A percentile compares a stretch with the other conserved stretches of the same genome.
Evolutionary conservation across 768 basidiomycete species (phyloP).

Genomic region (Candolleomyces aberdarensis): DNA sequence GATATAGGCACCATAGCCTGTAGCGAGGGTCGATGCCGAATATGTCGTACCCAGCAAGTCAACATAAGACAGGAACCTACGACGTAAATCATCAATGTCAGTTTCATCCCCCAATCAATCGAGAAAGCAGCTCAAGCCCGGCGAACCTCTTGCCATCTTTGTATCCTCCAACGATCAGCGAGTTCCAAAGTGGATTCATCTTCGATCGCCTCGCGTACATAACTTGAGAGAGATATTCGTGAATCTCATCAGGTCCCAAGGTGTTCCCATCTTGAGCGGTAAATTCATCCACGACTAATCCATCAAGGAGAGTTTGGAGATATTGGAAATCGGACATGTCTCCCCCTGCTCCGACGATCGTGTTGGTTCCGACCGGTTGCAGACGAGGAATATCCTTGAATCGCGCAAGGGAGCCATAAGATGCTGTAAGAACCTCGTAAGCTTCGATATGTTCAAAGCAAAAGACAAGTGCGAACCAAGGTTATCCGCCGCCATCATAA

Average conservation of each 20-base stretch:
- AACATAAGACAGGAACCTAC: constrained; percentile 89
- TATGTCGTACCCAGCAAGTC: constrained; percentile 98
- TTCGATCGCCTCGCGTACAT: constrained; percentile 89
- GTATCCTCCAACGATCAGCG: constrained; percentile 87
- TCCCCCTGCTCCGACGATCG: constrained; percentile 88
- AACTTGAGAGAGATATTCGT: constrained; percentile 85
- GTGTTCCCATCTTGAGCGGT: constrained; percentile 79
- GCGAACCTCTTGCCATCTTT: constrained; percentile 77
- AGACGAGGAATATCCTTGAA: constrained; percentile 94
- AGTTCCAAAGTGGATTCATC: constrained; percentile 95
- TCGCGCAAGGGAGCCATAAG: constrained; percentile 94
- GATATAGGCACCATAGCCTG: constrained; percentile 91
- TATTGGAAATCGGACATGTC: constrained; percentile 99
- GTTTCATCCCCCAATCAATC: neutral
- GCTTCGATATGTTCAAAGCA: neutral
- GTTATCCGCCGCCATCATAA: constrained; percentile 98
- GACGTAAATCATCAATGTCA: neutral
- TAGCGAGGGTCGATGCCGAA: constrained; percentile 87
- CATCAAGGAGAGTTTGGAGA: constrained; percentile 77
- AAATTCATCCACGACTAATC: constrained; percentile 74
- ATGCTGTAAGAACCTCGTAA: constrained; percentile 47
- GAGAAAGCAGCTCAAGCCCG: neutral
- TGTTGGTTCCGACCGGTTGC: constrained; percentile 77
- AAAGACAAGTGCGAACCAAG: constrained; percentile 57
- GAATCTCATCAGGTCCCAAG: constrained; percentile 85